phyloP scores from a whole-genome alignment of 164 flowering plant species.

The Vitis rotundifolia region DNA sequence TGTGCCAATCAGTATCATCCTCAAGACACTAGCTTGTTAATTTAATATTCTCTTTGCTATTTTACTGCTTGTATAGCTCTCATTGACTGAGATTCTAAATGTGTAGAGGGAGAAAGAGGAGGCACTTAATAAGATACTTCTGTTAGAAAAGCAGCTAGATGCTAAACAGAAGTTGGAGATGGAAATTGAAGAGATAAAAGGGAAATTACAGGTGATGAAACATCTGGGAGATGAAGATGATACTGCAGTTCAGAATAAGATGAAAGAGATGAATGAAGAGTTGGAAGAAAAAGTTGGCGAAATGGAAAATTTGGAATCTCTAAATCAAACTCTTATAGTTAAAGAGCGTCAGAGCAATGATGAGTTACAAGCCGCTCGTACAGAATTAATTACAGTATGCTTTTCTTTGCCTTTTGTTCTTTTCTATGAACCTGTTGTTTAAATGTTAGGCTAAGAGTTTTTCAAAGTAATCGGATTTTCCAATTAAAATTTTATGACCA shows the following conservation, averaged over 20 bases:
- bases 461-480: too few relatives aligned
- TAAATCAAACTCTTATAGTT: constrained; percentile 36
- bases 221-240: constrained; percentile 58
- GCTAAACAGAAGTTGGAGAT: constrained; percentile 66
- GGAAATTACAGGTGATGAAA: constrained; percentile 64
- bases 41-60: neutral
- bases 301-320: constrained; percentile 26
- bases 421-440: too few relatives aligned
- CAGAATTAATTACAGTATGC: constrained; percentile 51
- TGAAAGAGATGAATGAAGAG: constrained; percentile 49
- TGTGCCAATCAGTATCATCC: constrained; percentile 9
- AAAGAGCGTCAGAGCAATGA: constrained; percentile 68
- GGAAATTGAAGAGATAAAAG: constrained; percentile 67
- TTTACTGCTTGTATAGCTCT: neutral
- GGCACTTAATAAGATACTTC: constrained; percentile 44
- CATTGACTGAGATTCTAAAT: constrained; percentile 10
- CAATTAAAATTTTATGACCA: too few relatives aligned
- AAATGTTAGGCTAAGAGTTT: too few relatives aligned
- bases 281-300: constrained; percentile 36
- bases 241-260: constrained; percentile 42
- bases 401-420: constrained; percentile 4
- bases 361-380: constrained; percentile 71
- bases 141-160: constrained; percentile 51
- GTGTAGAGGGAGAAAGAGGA: constrained; percentile 65
- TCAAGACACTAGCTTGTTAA: neutral